These are phyloP conservation scores for Leishmania amazonensis DNA, from an alignment of 208 protist genomes.

Conservation along the genomic window DNA sequence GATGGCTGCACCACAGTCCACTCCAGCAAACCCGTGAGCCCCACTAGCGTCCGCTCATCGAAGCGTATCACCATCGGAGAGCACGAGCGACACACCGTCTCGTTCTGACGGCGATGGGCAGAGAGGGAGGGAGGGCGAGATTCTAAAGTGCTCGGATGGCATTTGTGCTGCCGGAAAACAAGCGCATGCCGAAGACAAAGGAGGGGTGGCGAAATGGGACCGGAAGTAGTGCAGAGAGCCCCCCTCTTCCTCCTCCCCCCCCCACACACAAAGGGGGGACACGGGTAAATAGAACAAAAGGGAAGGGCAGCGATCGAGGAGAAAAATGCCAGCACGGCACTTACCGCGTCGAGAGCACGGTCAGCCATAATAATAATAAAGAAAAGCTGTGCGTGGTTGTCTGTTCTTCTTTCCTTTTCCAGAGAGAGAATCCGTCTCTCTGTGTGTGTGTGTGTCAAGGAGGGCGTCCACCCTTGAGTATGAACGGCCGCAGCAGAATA, in stretches of 20 bases:
- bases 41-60: slow-evolving; percentile 28
- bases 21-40: slow-evolving; percentile 18
- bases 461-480: background rate
- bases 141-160: background rate
- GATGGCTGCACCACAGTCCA: slow-evolving; percentile 17
- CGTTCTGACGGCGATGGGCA: background rate
- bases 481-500: background rate
- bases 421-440: background rate
- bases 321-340: background rate
- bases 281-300: background rate
- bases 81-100: background rate
- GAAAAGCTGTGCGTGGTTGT: no score
- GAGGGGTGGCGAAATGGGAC: background rate
- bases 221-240: background rate
- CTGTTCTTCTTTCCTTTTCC: background rate
- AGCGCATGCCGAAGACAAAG: slow-evolving; percentile 1
- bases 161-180: background rate
- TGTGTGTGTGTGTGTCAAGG: background rate
- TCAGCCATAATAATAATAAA: background rate
- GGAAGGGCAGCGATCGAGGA: background rate
- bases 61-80: slow-evolving; percentile 13
- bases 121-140: background rate
- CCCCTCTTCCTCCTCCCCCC: background rate
- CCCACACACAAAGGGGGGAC: background rate
- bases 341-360: background rate